phyloP scores from a whole-genome alignment of 1,284 basidiomycete genomes.

The Puccinia triticina region DNA sequence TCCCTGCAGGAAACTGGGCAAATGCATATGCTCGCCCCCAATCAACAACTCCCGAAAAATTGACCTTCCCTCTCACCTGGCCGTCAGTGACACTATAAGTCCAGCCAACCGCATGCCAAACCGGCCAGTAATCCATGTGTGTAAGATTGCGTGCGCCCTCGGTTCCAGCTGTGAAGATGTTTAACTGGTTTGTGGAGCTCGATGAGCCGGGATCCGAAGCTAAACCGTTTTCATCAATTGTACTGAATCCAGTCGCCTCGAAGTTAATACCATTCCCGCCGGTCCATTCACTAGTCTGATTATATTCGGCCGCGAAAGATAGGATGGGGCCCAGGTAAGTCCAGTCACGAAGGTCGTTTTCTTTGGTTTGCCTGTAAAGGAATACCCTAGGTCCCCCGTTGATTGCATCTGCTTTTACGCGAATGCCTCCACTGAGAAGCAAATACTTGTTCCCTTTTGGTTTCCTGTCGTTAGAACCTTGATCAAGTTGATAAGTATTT shows the following conservation, averaged over 20 bases:
- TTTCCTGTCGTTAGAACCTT: neutral
- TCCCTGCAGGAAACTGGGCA: conserved; percentile 53
- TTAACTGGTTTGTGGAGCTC: conserved; percentile 49
- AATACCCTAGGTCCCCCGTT: conserved; percentile 53
- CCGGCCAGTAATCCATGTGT: conserved; percentile 52
- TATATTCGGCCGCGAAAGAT: conserved; percentile 16
- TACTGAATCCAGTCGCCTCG: conserved; percentile 53
- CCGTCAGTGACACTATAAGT: neutral
- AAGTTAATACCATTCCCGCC: conserved; percentile 54
- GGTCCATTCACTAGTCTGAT: conserved; percentile 52
- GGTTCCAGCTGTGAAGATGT: conserved; percentile 54
- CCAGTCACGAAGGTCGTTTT: conserved; percentile 53
- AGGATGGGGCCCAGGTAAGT: conserved; percentile 54
- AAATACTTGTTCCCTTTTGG: conserved; percentile 52
- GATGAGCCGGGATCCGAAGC: conserved; percentile 23
- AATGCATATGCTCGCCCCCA: conserved; percentile 56
- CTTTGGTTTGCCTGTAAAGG: conserved; percentile 54
- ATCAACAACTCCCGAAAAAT: conserved; percentile 53
- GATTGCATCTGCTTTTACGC: conserved; percentile 29
- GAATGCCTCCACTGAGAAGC: conserved; percentile 55
- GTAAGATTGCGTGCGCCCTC: conserved; percentile 53
- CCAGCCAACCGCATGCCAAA: conserved; percentile 54
- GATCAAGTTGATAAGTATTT: conserved; percentile 15
- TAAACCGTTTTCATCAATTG: conserved; percentile 53
- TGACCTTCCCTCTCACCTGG: conserved; percentile 9